Evolutionary conservation across 2,329 filamentous ascomycete species (phyloP).

Genomic region (Tympanopsis confertula): DNA sequence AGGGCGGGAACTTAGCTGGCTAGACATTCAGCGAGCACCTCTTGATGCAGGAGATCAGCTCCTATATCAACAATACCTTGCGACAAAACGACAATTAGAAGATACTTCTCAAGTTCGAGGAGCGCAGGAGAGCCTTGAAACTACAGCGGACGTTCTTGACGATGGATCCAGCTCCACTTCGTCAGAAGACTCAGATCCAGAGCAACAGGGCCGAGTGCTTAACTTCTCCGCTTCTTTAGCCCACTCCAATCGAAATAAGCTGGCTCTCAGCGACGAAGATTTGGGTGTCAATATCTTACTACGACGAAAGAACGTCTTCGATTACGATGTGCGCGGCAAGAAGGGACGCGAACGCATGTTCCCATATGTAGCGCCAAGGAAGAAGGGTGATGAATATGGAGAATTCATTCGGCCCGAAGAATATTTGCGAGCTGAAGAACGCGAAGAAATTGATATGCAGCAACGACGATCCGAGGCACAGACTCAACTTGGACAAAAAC

Average conservation of each 20-base stretch:
- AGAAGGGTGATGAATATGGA: conserved; percentile 80
- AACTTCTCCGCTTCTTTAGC: conserved; percentile 79
- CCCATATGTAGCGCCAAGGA: conserved; percentile 69
- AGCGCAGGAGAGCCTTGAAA: conserved; percentile 50
- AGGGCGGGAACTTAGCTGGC: conserved; percentile 48
- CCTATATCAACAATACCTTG: conserved; percentile 84
- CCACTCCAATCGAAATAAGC: conserved; percentile 64
- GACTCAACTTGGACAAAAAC: conserved; percentile 73
- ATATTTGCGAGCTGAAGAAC: conserved; percentile 83
- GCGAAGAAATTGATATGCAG: conserved; percentile 47
- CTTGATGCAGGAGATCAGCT: conserved; percentile 66
- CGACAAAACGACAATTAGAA: conserved; percentile 76
- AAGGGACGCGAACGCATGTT: conserved; percentile 89
- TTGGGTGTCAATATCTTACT: conserved; percentile 83
- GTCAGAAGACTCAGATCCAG: conserved; percentile 78
- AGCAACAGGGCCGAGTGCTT: conserved; percentile 82
- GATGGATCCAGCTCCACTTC: conserved; percentile 69
- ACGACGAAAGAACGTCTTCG: conserved; percentile 79
- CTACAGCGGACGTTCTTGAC: conserved; percentile 63
- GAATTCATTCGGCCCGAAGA: conserved; percentile 90
- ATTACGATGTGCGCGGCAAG: conserved; percentile 84
- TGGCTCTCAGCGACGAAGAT: conserved; percentile 78
- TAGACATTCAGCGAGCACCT: conserved; percentile 48
- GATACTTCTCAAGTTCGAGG: conserved; percentile 58
- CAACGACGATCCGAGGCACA: conserved; percentile 28